phyloP scores from a whole-genome alignment of 345 rosid genomes.

The Populus alba region DNA sequence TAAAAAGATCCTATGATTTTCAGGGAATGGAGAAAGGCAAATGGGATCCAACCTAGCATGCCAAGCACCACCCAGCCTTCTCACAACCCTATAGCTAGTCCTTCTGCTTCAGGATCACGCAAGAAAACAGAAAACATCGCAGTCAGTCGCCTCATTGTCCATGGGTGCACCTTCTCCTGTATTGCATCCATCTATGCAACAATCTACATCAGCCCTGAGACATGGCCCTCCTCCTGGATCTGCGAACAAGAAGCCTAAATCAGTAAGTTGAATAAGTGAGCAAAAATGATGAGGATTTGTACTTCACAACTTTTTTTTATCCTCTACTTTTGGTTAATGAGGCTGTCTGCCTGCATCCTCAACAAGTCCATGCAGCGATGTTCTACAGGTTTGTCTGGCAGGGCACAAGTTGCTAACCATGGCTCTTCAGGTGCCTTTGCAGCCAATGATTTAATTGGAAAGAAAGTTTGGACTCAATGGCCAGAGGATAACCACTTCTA shows the following conservation, averaged over 20 bases:
- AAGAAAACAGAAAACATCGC: conserved; percentile 85
- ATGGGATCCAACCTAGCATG: conserved; percentile 61
- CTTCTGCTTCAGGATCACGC: conserved; percentile 79
- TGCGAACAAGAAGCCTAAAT: conserved; percentile 73
- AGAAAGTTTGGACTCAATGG: conserved; percentile 97
- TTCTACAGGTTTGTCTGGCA: conserved; percentile 60
- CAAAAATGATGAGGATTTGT: conserved; percentile 5
- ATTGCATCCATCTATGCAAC: conserved; percentile 68
- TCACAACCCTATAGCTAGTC: conserved; percentile 73
- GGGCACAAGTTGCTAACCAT: conserved; percentile 53
- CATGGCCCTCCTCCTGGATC: conserved; percentile 69
- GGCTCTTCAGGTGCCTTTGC: conserved; percentile 46
- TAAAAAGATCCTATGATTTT: conserved; percentile 24
- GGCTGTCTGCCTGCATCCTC: conserved; percentile 32
- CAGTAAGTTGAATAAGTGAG: conserved; percentile 49
- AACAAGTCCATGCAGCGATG: conserved; percentile 67
- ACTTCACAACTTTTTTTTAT: neutral
- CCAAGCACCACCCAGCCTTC: conserved; percentile 57
- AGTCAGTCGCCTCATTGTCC: conserved; percentile 72
- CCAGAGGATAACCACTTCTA: conserved; percentile 89
- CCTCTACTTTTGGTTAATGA: conserved; percentile 23
- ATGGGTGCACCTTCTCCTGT: conserved; percentile 76
- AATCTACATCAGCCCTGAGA: conserved; percentile 75
- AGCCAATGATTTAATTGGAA: conserved; percentile 68
- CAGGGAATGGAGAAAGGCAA: conserved; percentile 93